Conservation (phyloP, 441 rosid species). For the Jatropha multifida region DNA sequence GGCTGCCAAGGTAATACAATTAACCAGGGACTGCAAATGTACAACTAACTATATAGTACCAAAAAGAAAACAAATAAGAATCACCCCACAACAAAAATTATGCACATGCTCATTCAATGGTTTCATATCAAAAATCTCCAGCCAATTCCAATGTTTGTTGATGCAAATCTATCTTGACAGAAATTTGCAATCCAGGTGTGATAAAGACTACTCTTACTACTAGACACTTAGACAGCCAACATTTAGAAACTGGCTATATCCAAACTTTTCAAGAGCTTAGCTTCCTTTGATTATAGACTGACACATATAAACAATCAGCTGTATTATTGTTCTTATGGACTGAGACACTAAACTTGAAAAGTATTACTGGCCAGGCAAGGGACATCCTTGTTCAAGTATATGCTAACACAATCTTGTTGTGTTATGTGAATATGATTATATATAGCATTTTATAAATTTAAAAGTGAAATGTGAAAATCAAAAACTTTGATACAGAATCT, state of each 20-base stretch:
- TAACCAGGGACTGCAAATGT: not conserved
- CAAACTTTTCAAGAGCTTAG: no score
- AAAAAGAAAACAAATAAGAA: not conserved
- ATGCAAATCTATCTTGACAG: not conserved
- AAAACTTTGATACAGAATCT: not conserved
- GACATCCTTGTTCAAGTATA: no score
- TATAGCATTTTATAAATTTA: not conserved
- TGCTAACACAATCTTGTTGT: no score
- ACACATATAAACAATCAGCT: not conserved
- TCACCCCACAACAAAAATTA: not conserved
- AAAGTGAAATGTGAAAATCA: not conserved
- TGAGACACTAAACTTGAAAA: not conserved
- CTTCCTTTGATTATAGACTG: no score
- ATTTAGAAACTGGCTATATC: no score
- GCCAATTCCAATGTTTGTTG: not conserved
- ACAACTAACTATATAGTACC: not conserved
- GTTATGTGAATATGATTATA: no score
- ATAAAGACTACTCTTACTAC: not conserved
- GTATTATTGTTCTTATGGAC: not conserved
- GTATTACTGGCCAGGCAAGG: not conserved
- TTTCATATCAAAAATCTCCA: not conserved
- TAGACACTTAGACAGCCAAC: no score
- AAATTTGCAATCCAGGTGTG: not conserved
- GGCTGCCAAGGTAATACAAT: slow-evolving; percentile 39
- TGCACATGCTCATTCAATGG: not conserved